phyloP scores from a whole-genome alignment of 2,329 filamentous ascomycete species.

The Venturia effusa region DNA sequence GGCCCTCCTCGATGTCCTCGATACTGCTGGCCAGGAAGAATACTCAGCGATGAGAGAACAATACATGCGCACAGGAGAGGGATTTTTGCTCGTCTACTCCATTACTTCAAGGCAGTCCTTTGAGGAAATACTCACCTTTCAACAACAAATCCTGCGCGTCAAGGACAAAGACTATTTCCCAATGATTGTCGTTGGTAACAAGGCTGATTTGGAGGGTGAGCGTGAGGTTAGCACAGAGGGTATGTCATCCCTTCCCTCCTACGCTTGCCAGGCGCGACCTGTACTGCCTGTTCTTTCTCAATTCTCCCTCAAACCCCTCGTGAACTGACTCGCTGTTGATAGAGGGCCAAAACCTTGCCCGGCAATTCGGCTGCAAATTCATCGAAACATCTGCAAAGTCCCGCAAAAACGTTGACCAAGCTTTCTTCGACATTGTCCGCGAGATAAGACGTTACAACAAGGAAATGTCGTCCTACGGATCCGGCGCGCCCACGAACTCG shows the following conservation, averaged over 20 bases:
- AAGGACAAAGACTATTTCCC: slow-evolving; percentile 99
- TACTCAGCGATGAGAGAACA: slow-evolving; percentile 99
- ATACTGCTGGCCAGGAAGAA: slow-evolving; percentile 97
- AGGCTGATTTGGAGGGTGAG: slow-evolving; percentile 93
- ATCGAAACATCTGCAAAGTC: slow-evolving; percentile 99
- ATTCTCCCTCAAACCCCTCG: neutral
- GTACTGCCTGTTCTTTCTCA: neutral
- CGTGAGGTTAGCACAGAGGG: slow-evolving; percentile 86
- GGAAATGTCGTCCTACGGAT: slow-evolving; percentile 84
- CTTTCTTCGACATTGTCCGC: slow-evolving; percentile 96
- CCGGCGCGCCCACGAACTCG: slow-evolving; percentile 50
- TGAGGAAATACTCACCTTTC: slow-evolving; percentile 96
- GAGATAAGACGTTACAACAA: slow-evolving; percentile 98
- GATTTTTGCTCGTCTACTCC: slow-evolving; percentile 94
- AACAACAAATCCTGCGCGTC: slow-evolving; percentile 95
- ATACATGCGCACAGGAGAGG: slow-evolving; percentile 98
- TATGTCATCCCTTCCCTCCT: slow-evolving; percentile 35
- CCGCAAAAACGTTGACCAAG: slow-evolving; percentile 94
- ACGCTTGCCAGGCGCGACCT: neutral
- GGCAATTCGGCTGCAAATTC: slow-evolving; percentile 90
- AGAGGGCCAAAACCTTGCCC: slow-evolving; percentile 86
- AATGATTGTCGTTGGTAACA: slow-evolving; percentile 98
- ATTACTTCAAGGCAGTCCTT: slow-evolving; percentile 97
- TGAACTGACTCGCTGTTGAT: slow-evolving; percentile 16
- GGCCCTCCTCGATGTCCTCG: slow-evolving; percentile 91